A percentile compares a stretch with the other conserved stretches of the same genome.
phyloP scores from a whole-genome alignment of 371 early-diverging fungal genomes.

The Rhizoclosmatium hyalinum region DNA sequence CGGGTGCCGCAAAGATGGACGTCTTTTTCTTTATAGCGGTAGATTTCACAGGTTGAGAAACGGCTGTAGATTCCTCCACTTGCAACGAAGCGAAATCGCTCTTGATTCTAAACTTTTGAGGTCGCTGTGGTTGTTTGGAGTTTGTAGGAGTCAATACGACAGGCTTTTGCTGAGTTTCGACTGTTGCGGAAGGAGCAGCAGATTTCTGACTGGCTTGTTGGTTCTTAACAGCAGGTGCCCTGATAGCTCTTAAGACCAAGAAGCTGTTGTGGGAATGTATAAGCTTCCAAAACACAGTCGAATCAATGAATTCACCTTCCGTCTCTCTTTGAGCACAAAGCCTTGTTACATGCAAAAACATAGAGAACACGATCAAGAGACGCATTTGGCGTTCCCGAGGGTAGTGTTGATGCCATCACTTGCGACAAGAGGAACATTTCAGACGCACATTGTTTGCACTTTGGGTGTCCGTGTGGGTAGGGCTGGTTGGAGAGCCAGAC shows the following conservation, averaged over 20 bases:
- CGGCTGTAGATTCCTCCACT: background rate
- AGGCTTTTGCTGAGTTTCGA: background rate
- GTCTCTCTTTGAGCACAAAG: conserved; percentile 2
- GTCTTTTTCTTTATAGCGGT: conserved; percentile 2
- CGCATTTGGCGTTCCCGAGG: conserved; percentile 10
- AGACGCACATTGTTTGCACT: conserved; percentile 33
- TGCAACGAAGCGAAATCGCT: background rate
- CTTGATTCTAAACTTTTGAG: conserved; percentile 10
- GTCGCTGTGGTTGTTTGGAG: background rate
- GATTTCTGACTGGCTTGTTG: background rate
- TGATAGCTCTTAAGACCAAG: conserved; percentile 18
- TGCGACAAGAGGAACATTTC: conserved; percentile 41
- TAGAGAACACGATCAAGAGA: conserved; percentile 40
- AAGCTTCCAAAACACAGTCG: background rate
- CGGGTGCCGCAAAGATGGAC: conserved; percentile 12
- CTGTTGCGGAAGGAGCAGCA: background rate
- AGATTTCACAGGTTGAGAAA: background rate
- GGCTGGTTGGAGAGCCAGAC: conserved; percentile 31
- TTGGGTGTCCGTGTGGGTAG: conserved; percentile 22
- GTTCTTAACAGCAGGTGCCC: background rate
- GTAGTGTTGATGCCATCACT: conserved; percentile 26
- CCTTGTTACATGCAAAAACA: conserved; percentile 43
- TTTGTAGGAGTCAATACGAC: background rate
- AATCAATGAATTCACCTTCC: conserved; percentile 17
- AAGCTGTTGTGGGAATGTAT: conserved; percentile 8